Evolutionary conservation across 495 filamentous ascomycete genomes (phyloP).

Genomic region (Tuber indicum): DNA sequence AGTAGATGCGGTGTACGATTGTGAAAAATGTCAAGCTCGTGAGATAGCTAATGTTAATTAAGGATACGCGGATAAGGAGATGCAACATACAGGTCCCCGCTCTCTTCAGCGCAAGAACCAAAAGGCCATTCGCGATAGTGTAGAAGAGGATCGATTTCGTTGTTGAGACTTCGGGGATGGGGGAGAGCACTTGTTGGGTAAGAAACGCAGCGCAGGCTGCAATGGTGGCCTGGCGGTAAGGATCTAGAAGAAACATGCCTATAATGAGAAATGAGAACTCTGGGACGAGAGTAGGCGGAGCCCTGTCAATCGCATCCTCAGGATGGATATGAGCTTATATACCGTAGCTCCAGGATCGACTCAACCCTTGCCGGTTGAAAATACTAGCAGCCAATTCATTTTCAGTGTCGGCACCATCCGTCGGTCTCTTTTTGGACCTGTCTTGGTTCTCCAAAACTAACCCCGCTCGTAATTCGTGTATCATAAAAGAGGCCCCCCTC

Average conservation of each 20-base stretch:
- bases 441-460: not conserved
- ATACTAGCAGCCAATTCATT: not conserved
- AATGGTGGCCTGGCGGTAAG: not conserved
- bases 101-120: not conserved
- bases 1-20: conserved; percentile 22
- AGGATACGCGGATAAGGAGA: not conserved
- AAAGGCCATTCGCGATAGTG: conserved; percentile 1
- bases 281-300: not conserved
- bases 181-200: conserved; percentile 16
- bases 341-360: not conserved
- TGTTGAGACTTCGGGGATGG: conserved; percentile 23
- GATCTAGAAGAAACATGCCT: not conserved
- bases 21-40: conserved; percentile 15
- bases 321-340: not conserved
- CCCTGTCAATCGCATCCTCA: not conserved
- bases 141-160: conserved; percentile 14
- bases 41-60: conserved; percentile 22
- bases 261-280: not conserved
- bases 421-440: not conserved
- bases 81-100: not conserved
- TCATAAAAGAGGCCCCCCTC: not conserved
- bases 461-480: not conserved
- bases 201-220: not conserved
- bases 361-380: not conserved
- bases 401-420: not conserved